Base-by-base conservation (phyloP, 75 land plant genomes). In the Picea glauca region DNA sequence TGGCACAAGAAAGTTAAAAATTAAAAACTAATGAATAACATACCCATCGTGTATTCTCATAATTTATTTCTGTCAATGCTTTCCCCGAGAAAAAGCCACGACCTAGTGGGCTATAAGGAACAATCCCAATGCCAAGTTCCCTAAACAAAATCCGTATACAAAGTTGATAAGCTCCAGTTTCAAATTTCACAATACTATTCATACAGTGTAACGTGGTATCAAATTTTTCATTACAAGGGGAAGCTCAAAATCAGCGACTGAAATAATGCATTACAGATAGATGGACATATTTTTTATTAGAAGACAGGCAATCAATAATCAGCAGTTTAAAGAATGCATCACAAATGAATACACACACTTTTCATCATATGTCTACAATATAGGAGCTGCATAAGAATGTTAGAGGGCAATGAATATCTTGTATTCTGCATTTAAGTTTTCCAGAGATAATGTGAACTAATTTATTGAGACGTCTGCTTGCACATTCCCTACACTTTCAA, bases 81-180 rank as follows among this genome's bases (percentile, higher is more conserved):
- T 84, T 84, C 32, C 84, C 84, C 31, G 86, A 81, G 56, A 85
- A 85, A 80, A 85, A 85, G 12, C 86, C 86, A 40, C 84, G 80
- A 70, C 84, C 84, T 13, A 85, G 81, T 40, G 84, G 86, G 54
- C 86, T 82, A 61, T 85, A 81, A 14, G 77, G 60, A 31, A 81
- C 86, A 54, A 85, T 85, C 65, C 86, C 84, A 58, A 85, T 81
- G 15, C 86, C 84, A 65, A 85, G 74, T 80, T 85, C 80, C 76
- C 84, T 85, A 77, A 62, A 62, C 30, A 62, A 62, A 62, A 30
- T 1, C 80, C 58, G 58, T 56, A 15, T 30, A 9, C 8, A 21
- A 62, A 23, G 4, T 62, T 62, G 31, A 59, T 59, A 13, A 59
- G 20, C 38, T 35, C 3, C 17, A 59, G 60, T 0, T 59, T 20